phyloP scores from a whole-genome alignment of 345 rosid species.

The Balakata baccata region DNA sequence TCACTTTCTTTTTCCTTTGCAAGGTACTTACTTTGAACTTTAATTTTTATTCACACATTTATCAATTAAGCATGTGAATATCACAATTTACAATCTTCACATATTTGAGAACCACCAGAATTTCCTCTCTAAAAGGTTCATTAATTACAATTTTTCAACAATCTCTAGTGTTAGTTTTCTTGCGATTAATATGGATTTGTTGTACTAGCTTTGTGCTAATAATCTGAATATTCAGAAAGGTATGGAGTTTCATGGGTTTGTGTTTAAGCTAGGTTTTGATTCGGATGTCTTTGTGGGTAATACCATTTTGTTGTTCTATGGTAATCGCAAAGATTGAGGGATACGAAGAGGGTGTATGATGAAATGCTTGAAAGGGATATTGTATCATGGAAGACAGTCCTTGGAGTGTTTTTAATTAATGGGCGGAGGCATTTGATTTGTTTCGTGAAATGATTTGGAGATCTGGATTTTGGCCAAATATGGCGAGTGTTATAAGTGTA shows the following conservation, averaged over 20 bases:
- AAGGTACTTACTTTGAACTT: too few relatives aligned
- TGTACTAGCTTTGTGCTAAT: too few relatives aligned
- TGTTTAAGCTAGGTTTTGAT: slow-evolving; percentile 50
- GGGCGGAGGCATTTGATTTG: slow-evolving; percentile 35
- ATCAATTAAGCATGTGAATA: too few relatives aligned
- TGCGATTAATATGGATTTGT: too few relatives aligned
- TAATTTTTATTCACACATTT: too few relatives aligned
- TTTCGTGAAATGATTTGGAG: slow-evolving; percentile 30
- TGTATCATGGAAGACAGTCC: slow-evolving; percentile 41
- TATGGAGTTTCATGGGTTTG: slow-evolving; percentile 53
- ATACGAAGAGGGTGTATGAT: slow-evolving; percentile 33
- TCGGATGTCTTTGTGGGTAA: slow-evolving; percentile 40
- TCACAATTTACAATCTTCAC: too few relatives aligned
- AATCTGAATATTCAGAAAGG: slow-evolving; percentile 43
- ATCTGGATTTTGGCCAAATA: slow-evolving; percentile 35
- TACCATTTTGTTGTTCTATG: slow-evolving; percentile 40
- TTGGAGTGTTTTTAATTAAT: slow-evolving; percentile 33
- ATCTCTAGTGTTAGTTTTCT: too few relatives aligned
- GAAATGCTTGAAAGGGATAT: slow-evolving; percentile 52
- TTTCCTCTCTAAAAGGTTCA: too few relatives aligned
- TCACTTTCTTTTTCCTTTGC: too few relatives aligned
- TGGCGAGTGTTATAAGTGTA: slow-evolving; percentile 38
- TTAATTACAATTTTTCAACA: too few relatives aligned
- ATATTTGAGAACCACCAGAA: too few relatives aligned
- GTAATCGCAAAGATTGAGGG: slow-evolving; percentile 21